A percentile compares a stretch with the other conserved stretches of the same genome.
These are phyloP conservation scores for Zygotorulaspora florentina DNA, from an alignment of 805 yeast genomes.

Conservation along the genomic window DNA sequence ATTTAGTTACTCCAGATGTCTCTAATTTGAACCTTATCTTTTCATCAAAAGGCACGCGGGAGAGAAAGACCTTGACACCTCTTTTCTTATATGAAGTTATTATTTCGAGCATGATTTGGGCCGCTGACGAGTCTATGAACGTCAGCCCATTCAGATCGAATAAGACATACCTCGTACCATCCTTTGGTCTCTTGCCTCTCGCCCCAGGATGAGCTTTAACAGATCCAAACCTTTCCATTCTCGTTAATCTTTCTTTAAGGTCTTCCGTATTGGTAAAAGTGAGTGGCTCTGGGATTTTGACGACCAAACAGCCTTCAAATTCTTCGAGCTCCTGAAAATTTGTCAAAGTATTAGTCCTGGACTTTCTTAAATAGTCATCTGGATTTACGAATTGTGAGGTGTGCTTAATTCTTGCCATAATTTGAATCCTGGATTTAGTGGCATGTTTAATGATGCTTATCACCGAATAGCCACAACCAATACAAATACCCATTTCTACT, in stretches of 20 bases:
- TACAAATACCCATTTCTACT: slow-evolving; percentile 81
- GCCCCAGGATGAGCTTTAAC: slow-evolving; percentile 71
- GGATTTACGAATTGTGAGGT: slow-evolving; percentile 65
- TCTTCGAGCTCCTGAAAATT: slow-evolving; percentile 35
- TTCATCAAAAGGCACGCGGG: slow-evolving; percentile 50
- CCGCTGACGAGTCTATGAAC: slow-evolving; percentile 72
- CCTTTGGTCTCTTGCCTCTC: slow-evolving; percentile 45
- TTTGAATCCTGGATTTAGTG: slow-evolving; percentile 78
- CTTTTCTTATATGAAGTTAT: slow-evolving; percentile 51
- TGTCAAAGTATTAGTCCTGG: slow-evolving; percentile 10
- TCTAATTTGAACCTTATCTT: slow-evolving; percentile 48
- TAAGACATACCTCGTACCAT: slow-evolving; percentile 53
- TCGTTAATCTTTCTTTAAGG: slow-evolving; percentile 56
- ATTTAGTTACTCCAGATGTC: slow-evolving; percentile 50
- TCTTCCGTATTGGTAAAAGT: slow-evolving; percentile 85
- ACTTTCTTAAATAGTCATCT: slow-evolving; percentile 50
- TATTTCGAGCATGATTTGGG: slow-evolving; percentile 64
- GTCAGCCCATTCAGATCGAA: slow-evolving; percentile 83
- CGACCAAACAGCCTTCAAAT: slow-evolving; percentile 69
- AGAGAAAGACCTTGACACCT: slow-evolving; percentile 53
- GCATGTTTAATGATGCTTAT: slow-evolving; percentile 77
- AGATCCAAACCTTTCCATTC: slow-evolving; percentile 77
- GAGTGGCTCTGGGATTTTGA: slow-evolving; percentile 82
- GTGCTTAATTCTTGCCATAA: slow-evolving; percentile 64
- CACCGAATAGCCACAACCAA: slow-evolving; percentile 80